Evolutionary conservation across 2,329 filamentous ascomycete genomes (phyloP).

Genomic region (Dothiorella sarmentorum): DNA sequence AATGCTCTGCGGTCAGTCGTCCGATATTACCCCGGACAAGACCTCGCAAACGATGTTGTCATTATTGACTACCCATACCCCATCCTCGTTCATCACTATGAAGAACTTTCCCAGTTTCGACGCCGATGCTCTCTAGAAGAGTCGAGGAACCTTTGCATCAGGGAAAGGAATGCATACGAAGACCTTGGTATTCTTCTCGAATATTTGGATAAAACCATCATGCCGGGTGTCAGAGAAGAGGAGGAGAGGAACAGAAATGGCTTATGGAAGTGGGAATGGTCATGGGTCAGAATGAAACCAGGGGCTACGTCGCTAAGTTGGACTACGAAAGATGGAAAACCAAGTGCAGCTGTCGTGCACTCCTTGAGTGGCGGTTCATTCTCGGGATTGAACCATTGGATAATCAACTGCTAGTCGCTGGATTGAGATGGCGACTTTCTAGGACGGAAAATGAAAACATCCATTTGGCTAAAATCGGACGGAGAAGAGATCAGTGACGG

Average conservation of each 20-base stretch:
- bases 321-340: not conserved
- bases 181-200: conserved; percentile 2
- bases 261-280: not conserved
- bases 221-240: conserved; percentile 13
- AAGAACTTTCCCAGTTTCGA: conserved; percentile 10
- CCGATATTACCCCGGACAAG: conserved; percentile 17
- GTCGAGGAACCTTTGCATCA: not conserved
- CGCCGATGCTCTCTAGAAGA: not conserved
- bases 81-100: conserved; percentile 18
- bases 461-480: too few relatives aligned
- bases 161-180: conserved; percentile 13
- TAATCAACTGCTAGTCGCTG: not conserved
- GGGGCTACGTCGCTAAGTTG: not conserved
- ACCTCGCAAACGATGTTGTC: conserved; percentile 3
- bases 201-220: conserved; percentile 14
- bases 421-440: not conserved
- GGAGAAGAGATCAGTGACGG: too few relatives aligned
- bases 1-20: conserved; percentile 16
- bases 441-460: too few relatives aligned
- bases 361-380: not conserved
- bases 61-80: conserved; percentile 12
- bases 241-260: conserved; percentile 5
- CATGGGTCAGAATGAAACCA: conserved; percentile 11
- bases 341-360: not conserved
- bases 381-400: too few relatives aligned